Conservation (phyloP, 208 protist genomes). For the Acanthamoeba royreba region DNA sequence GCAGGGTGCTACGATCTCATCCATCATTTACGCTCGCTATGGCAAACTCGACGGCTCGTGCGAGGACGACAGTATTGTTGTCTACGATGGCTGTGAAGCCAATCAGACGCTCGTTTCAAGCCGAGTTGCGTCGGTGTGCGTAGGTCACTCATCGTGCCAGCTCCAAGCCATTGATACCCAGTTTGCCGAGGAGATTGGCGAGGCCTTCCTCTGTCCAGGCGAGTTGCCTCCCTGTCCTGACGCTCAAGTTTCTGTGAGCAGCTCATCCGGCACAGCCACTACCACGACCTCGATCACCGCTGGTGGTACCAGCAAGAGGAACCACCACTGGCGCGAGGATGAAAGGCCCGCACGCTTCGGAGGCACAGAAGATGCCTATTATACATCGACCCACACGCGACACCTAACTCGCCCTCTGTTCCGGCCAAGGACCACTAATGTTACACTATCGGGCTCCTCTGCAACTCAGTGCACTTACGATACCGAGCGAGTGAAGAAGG, state of each 20-base stretch:
- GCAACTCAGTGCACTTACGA: neutral
- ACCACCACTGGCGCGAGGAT: neutral
- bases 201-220: neutral
- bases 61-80: neutral
- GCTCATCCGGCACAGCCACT: too few species aligned
- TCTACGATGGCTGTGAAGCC: neutral
- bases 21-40: neutral
- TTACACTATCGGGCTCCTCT: too few species aligned
- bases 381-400: neutral
- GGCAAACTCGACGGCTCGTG: neutral
- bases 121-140: neutral
- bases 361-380: neutral
- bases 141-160: neutral
- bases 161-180: neutral
- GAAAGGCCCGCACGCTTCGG: neutral
- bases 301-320: neutral
- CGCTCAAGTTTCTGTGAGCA: too few species aligned
- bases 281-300: neutral
- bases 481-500: neutral
- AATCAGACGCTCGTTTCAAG: neutral
- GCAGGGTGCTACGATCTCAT: neutral
- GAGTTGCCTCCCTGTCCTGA: neutral
- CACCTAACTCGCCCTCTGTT: neutral
- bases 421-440: neutral
- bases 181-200: neutral